Conservation (phyloP, 2,329 filamentous ascomycete genomes). For the Verticillium nubilum region DNA sequence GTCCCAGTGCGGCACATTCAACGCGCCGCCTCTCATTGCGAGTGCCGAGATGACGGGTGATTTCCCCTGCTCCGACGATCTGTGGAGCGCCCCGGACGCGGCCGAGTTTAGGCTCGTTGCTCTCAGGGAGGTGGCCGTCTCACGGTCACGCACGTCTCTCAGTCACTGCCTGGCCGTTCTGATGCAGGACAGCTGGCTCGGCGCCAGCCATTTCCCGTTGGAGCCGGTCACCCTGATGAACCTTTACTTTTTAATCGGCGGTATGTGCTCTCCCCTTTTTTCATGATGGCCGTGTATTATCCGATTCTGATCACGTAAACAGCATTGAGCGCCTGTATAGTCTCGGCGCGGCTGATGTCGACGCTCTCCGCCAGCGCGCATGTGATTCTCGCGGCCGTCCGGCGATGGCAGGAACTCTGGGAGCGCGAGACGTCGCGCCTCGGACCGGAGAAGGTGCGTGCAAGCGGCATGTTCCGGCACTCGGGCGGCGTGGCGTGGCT, state of each 20-base stretch:
- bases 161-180: conserved; percentile 12
- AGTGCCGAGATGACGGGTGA: conserved; percentile 17
- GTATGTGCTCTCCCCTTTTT: neutral
- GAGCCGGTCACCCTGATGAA: neutral
- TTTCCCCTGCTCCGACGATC: conserved; percentile 15
- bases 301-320: neutral
- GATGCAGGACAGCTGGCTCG: conserved; percentile 13
- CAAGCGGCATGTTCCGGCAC: neutral
- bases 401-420: conserved; percentile 1
- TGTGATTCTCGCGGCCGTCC: neutral
- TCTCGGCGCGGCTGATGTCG: neutral
- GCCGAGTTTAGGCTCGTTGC: conserved; percentile 12
- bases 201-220: neutral
- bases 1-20: conserved; percentile 20
- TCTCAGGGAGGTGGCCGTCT: neutral
- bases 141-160: conserved; percentile 5
- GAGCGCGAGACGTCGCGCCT: neutral
- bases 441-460: neutral
- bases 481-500: conserved; percentile 1
- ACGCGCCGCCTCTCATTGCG: conserved; percentile 14
- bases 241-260: neutral
- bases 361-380: neutral
- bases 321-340: neutral
- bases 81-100: conserved; percentile 18
- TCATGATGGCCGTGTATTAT: neutral